phyloP scores from a whole-genome alignment of 768 basidiomycete genomes.

The Pleurotus tuoliensis region DNA sequence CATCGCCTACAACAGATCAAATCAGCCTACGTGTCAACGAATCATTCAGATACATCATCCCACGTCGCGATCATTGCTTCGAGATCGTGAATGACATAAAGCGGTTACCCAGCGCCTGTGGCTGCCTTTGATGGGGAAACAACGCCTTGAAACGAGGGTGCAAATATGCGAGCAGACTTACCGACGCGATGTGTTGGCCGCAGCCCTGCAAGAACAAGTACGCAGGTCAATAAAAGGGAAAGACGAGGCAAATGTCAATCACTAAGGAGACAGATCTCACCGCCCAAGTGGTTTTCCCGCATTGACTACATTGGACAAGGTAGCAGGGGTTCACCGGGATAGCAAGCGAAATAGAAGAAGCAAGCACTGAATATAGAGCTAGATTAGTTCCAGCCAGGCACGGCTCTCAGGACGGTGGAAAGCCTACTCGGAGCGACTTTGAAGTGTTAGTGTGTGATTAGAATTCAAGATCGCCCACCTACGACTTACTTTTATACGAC shows the following conservation, averaged over 20 bases:
- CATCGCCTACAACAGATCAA: slow-evolving; percentile 37
- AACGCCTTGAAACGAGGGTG: slow-evolving; percentile 3
- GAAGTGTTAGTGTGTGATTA: not conserved
- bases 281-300: slow-evolving; percentile 70
- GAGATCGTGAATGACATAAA: not conserved
- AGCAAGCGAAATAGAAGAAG: slow-evolving; percentile 6
- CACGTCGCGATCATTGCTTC: not conserved
- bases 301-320: slow-evolving; percentile 52
- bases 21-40: not conserved
- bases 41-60: not conserved
- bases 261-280: slow-evolving; percentile 34
- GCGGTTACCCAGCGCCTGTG: not conserved
- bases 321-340: slow-evolving; percentile 52
- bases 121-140: not conserved
- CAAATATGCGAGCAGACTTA: slow-evolving; percentile 30
- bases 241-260: slow-evolving; percentile 19
- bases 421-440: not conserved
- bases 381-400: not conserved
- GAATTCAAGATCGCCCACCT: not conserved
- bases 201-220: slow-evolving; percentile 50
- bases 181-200: slow-evolving; percentile 60
- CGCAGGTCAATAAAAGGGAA: slow-evolving; percentile 9
- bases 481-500: not conserved
- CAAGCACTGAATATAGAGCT: not conserved
- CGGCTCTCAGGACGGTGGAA: not conserved